A percentile compares a stretch with the other conserved stretches of the same genome.
Evolutionary conservation across 192 early-diverging fungal genomes (phyloP).

Genomic region (Entrophospora sp.): DNA sequence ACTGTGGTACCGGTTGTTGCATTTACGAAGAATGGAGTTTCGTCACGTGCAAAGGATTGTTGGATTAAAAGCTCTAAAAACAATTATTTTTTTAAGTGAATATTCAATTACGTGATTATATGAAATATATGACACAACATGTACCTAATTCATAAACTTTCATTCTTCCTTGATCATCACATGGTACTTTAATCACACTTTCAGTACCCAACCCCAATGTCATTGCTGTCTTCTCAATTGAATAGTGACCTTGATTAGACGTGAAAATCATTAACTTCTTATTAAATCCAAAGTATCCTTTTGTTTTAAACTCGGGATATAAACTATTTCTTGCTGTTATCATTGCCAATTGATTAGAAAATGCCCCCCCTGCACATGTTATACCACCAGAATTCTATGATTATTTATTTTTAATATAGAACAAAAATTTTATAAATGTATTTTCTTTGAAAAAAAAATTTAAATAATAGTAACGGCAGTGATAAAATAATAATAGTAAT

Average conservation of each 20-base stretch:
- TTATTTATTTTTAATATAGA: too few species aligned
- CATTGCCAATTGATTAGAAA: constrained; percentile 69
- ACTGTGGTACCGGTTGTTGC: constrained; percentile 81
- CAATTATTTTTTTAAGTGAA: neutral
- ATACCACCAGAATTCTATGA: constrained; percentile 45
- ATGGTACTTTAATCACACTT: constrained; percentile 57
- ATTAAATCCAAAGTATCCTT: constrained; percentile 41
- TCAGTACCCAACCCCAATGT: constrained; percentile 61
- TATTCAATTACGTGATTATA: neutral
- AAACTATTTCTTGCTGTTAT: constrained; percentile 59
- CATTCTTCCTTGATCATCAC: constrained; percentile 56
- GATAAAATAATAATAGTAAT: too few species aligned
- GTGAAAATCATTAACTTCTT: constrained; percentile 54
- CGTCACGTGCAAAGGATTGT: constrained; percentile 30
- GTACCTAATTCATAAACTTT: constrained; percentile 41
- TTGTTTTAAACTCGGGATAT: constrained; percentile 51
- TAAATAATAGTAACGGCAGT: too few species aligned
- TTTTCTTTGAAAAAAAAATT: too few species aligned
- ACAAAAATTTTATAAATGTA: too few species aligned
- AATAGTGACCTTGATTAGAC: constrained; percentile 64
- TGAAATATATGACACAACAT: neutral
- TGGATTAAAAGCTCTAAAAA: constrained; percentile 37
- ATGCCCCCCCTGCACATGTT: constrained; percentile 66
- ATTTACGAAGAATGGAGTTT: constrained; percentile 72
- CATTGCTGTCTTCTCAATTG: constrained; percentile 63